These are phyloP conservation scores for Candida mattraensis DNA, from an alignment of 805 yeast genomes.

Conservation along the genomic window DNA sequence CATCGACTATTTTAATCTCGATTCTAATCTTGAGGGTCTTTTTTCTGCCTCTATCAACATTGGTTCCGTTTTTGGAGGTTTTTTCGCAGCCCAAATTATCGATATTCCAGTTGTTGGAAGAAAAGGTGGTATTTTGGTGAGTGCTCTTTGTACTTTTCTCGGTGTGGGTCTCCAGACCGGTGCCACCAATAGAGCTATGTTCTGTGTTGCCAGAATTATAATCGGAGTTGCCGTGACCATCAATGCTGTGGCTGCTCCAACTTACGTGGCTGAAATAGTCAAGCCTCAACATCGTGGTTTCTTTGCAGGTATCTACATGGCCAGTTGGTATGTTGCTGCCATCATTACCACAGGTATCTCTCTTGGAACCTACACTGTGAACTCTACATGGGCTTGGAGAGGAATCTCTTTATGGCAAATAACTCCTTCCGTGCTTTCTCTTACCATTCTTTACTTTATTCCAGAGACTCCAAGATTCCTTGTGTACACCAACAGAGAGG, in stretches of 20 bases:
- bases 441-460: constrained; percentile 23
- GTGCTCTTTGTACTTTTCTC: constrained; percentile 26
- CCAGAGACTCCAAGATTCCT: constrained; percentile 38
- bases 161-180: constrained; percentile 42
- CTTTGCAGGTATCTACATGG: constrained; percentile 29
- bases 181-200: constrained; percentile 38
- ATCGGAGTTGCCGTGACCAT: constrained; percentile 37
- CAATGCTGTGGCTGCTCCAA: constrained; percentile 35
- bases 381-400: constrained; percentile 34
- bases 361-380: constrained; percentile 28
- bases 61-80: constrained; percentile 30
- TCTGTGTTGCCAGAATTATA: constrained; percentile 36
- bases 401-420: constrained; percentile 29
- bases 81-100: constrained; percentile 25
- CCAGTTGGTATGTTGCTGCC: constrained; percentile 32
- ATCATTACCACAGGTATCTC: constrained; percentile 32
- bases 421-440: constrained; percentile 26
- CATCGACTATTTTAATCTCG: constrained; percentile 24
- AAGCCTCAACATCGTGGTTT: constrained; percentile 33
- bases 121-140: constrained; percentile 28
- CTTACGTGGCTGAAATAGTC: constrained; percentile 37
- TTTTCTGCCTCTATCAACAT: constrained; percentile 30
- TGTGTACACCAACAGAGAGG: constrained; percentile 26
- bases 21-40: constrained; percentile 25
- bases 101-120: constrained; percentile 31